Base-by-base conservation (phyloP, 129 eudicot species). In the Tanacetum coccineum region DNA sequence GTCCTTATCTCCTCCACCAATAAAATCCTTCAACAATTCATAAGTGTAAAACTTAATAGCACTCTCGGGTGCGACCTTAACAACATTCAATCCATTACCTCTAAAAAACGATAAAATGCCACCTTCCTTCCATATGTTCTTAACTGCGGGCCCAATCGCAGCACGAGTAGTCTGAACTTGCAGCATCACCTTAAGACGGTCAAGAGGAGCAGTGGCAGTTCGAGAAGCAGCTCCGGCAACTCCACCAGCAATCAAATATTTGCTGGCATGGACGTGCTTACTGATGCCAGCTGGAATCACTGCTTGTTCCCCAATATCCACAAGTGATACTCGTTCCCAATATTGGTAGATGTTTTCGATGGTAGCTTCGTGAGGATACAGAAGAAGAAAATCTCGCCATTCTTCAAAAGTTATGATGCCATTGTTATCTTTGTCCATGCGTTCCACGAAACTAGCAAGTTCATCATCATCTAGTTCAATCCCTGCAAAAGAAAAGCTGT, bases 41-140 rank as follows among this genome's bases (percentile, higher is more conserved):
- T 88, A 93, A 44, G 96, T 75, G 72, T 93, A 93, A 54, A 93
- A 89, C 79, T 83, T 93, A 17, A 93, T 93, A 21, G 98, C 98
- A 59, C 96, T 93, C 82, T 93, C 98, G 0, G 98, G 98, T 19
- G 98, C 98, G 45, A 93, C 98, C 84, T 93, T 93, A n/a, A 93
- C 30, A 5, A 89, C 95, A 55, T 93, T 93, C 59, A 93, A 28
- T 40, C 99, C 99, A 58, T 93, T 93, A 3, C 99, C 99, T 50
- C 95, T 72, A 51, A 93, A 93, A 77, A 93, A 93, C 6, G 90
- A 87, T 22, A 74, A 61, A 39, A 86, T 15, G n/a, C 87, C 79
- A 14, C 96, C 96, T 46, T 92, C 96, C 18, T 77, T 88, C 96
- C 92, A 89, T 70, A 93, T 88, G 20, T 50, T 75, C 54, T 63